A percentile compares a stretch with the other conserved stretches of the same genome.
Evolutionary conservation across 2,329 filamentous ascomycete species (phyloP).

Genomic region (Fusarium sp.): DNA sequence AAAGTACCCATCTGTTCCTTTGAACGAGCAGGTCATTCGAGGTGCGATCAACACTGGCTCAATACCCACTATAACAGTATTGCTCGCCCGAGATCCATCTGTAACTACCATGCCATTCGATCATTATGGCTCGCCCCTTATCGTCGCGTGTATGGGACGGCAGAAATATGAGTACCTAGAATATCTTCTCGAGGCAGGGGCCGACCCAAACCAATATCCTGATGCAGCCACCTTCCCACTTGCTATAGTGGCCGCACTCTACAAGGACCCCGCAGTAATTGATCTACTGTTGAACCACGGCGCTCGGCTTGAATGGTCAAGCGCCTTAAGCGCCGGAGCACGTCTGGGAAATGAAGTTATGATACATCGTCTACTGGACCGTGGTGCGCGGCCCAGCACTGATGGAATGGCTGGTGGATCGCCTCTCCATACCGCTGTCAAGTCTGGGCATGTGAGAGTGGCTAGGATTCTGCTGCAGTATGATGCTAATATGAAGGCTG

Average conservation of each 20-base stretch:
- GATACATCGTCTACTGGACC: background rate
- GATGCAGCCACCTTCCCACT: slow-evolving; percentile 1
- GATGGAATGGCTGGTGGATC: background rate
- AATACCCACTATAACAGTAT: background rate
- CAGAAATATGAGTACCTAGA: background rate
- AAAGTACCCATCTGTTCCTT: fast-evolving
- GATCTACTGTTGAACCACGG: background rate
- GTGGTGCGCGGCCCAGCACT: background rate
- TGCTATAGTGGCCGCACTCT: background rate
- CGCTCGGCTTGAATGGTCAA: background rate
- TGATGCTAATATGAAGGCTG: background rate
- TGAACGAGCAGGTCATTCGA: background rate
- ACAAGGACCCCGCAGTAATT: background rate
- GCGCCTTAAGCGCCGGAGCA: background rate
- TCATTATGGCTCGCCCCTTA: slow-evolving; percentile 1
- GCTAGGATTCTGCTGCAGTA: background rate
- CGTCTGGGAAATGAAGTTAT: background rate
- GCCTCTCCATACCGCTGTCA: background rate
- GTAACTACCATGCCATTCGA: slow-evolving; percentile 11
- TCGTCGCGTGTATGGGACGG: background rate
- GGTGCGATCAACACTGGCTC: background rate
- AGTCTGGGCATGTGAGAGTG: background rate
- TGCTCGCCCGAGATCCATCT: background rate
- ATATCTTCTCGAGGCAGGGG: background rate
- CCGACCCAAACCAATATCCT: slow-evolving; percentile 4